Evolutionary conservation across 129 eudicot species (phyloP), one percentile per base, ranked within the genome.

Genomic region (Gnaphalium uliginosum): DNA sequence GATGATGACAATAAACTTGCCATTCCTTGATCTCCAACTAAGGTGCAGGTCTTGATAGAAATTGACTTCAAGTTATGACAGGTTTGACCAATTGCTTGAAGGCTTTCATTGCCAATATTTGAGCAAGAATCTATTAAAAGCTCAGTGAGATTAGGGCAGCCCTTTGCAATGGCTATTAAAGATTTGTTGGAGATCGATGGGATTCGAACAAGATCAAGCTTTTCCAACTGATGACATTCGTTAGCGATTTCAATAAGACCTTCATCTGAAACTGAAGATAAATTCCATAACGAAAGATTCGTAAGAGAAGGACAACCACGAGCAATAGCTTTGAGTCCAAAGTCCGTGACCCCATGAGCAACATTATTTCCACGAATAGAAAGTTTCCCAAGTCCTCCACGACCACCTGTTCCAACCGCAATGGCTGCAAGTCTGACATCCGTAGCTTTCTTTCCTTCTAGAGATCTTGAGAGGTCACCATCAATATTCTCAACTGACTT

Each of bases 391-490:
- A 93, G 37, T 30, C 96, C 96, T 66, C 98, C 98, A 59, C 84
- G 92, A 41, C 76, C 58, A 60, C 82, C 76, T 4, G 96, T 79
- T 73, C 98, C 98, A 65, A 93, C 81, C 60, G 95, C 84, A 73
- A 90, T 85, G 39, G 98, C 89, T 68, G 96, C 96, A 75, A 93
- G 88, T 67, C 98, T 86, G 26, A 90, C 75, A 83, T 93, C 91
- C 0, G 95, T 90, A 35, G 98, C 96, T 71, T 89, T 85, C 80
- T 87, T 87, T 41, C 97, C 97, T 78, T 83, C 89, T 74, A 92
- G 66, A 64, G 80, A 63, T 79, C 96, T 85, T 0, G 96, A 80
- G 26, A 92, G 91, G 59, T 30, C 75, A 0, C 90, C 96, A 29
- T 85, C 27, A 18, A 29, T 18, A 9, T 65, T 65, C 15, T 0